Percentiles rank a stretch among this genome's conserved stretches.
Conservation (phyloP, 2,329 filamentous ascomycete genomes). For the Colletotrichum cereale region DNA sequence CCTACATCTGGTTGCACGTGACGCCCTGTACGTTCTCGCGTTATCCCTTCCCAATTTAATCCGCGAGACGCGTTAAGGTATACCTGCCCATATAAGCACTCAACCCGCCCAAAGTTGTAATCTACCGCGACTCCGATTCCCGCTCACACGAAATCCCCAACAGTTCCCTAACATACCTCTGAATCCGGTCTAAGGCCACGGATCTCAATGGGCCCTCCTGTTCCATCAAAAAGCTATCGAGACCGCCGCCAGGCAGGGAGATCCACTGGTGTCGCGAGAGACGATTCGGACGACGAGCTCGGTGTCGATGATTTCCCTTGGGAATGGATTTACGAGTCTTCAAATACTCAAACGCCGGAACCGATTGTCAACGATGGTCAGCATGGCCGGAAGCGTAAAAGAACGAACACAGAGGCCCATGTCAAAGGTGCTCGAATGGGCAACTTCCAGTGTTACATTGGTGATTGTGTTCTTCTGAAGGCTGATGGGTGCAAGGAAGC, state of each 20-base stretch:
- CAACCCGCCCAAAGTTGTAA: too few species aligned
- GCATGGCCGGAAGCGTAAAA: slow-evolving; percentile 7
- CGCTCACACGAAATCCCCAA: too few species aligned
- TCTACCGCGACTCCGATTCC: too few species aligned
- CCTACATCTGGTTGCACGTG: too few species aligned
- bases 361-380: background rate
- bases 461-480: slow-evolving; percentile 88
- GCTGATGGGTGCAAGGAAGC: slow-evolving; percentile 88
- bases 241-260: background rate
- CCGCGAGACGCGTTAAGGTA: too few species aligned
- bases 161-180: too few species aligned
- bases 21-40: too few species aligned
- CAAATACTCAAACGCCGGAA: slow-evolving; percentile 35
- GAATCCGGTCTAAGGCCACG: background rate
- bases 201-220: background rate
- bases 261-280: slow-evolving; percentile 71
- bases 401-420: background rate
- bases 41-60: too few species aligned
- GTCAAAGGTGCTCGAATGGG: slow-evolving; percentile 90
- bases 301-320: slow-evolving; percentile 78
- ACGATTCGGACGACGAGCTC: slow-evolving; percentile 91
- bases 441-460: slow-evolving; percentile 81
- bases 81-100: too few species aligned
- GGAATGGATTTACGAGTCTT: slow-evolving; percentile 80
- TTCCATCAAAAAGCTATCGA: background rate